Evolutionary conservation across 164 flowering plant genomes (phyloP).

Genomic region (Houttuynia cordata): DNA sequence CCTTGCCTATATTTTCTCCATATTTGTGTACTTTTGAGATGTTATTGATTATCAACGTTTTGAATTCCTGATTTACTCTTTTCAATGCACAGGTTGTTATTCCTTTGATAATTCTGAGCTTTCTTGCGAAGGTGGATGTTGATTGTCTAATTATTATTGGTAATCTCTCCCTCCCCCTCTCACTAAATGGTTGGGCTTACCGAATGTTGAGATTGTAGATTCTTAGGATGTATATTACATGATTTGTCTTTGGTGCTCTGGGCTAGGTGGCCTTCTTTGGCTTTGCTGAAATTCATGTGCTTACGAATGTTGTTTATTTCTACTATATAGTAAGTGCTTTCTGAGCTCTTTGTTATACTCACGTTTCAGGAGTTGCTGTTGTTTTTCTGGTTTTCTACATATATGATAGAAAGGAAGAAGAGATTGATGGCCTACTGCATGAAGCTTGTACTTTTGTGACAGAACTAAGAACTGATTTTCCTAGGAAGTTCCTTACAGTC

Average conservation of each 20-base stretch:
- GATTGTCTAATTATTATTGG: slow-evolving; percentile 41
- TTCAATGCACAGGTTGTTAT: slow-evolving; percentile 38
- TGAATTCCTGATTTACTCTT: neutral
- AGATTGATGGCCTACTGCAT: slow-evolving; percentile 44
- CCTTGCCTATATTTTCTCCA: no score
- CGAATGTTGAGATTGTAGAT: no score
- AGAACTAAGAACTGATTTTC: slow-evolving; percentile 32
- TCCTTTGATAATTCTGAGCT: slow-evolving; percentile 35
- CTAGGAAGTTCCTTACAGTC: slow-evolving; percentile 17
- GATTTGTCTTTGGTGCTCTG: no score
- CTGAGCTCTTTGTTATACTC: neutral
- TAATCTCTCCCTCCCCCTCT: slow-evolving; percentile 17
- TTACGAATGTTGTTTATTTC: no score
- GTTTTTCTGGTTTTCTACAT: slow-evolving; percentile 47
- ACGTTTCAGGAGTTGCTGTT: slow-evolving; percentile 46
- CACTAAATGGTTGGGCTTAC: no score
- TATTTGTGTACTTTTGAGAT: no score
- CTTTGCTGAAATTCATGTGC: no score
- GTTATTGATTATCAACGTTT: no score
- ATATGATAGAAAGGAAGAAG: slow-evolving; percentile 67
- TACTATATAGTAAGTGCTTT: neutral
- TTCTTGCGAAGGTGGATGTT: slow-evolving; percentile 50
- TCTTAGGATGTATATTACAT: no score
- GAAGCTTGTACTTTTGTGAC: slow-evolving; percentile 21
- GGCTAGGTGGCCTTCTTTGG: no score